Evolutionary conservation across 164 flowering plant species (phyloP).

Genomic region (Vitis vinifera): DNA sequence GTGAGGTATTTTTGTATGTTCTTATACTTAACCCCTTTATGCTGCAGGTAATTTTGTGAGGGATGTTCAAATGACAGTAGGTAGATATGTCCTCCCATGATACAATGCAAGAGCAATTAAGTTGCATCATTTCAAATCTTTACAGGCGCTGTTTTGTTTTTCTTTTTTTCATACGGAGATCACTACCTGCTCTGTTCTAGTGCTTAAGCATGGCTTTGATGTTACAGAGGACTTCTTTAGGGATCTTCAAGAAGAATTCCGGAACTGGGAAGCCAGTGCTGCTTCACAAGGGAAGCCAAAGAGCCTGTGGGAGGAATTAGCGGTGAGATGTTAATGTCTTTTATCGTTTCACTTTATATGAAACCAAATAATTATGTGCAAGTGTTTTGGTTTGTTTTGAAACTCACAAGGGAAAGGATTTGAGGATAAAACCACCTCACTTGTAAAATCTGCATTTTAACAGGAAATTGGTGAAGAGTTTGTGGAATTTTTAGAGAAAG

Average conservation of each 20-base stretch:
- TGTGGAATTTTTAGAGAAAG: constrained; percentile 94
- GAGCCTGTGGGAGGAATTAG: constrained; percentile 95
- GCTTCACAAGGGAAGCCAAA: constrained; percentile 80
- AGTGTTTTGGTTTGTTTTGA: background rate
- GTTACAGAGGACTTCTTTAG: constrained; percentile 77
- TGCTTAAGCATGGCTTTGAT: constrained; percentile 16
- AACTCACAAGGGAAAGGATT: background rate
- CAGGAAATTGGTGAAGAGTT: constrained; percentile 98
- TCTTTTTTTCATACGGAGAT: constrained; percentile 1
- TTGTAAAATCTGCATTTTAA: constrained; percentile 1
- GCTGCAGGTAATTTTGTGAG: constrained; percentile 90
- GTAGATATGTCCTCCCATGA: constrained; percentile 52
- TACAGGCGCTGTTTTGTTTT: background rate
- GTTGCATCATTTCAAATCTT: constrained; percentile 16
- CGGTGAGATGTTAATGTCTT: constrained; percentile 45
- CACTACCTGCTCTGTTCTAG: background rate
- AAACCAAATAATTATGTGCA: background rate
- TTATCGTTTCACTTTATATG: background rate
- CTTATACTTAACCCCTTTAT: constrained; percentile 57
- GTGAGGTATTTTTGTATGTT: constrained; percentile 16
- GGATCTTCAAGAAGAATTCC: constrained; percentile 84
- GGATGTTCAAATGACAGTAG: constrained; percentile 91
- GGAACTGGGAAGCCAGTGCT: constrained; percentile 78
- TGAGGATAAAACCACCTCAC: background rate
- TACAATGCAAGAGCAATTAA: constrained; percentile 6